These are phyloP conservation scores for Brasenia schreberi DNA, from an alignment of 164 flowering plant species.

Conservation along the genomic window DNA sequence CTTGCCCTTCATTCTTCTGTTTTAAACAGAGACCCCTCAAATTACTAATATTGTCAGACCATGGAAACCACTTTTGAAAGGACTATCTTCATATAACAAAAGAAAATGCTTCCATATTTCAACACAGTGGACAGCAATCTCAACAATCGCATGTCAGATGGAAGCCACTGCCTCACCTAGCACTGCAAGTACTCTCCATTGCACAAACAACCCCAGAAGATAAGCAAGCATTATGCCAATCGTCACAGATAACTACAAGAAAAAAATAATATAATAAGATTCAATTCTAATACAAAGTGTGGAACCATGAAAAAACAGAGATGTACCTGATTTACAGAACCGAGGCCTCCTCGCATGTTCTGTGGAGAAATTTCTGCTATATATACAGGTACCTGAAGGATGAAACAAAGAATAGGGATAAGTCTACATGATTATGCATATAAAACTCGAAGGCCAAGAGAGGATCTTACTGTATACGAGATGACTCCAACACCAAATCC, in stretches of 20 bases:
- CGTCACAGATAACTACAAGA: slow-evolving; percentile 67
- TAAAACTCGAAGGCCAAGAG: not conserved
- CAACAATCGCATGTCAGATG: not conserved
- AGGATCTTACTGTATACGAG: slow-evolving; percentile 41
- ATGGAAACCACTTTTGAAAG: too few species aligned
- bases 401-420: not conserved
- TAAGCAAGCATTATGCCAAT: slow-evolving; percentile 77
- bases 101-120: too few species aligned
- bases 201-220: slow-evolving; percentile 63
- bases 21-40: too few species aligned
- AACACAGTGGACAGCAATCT: too few species aligned
- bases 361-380: slow-evolving; percentile 90
- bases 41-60: too few species aligned
- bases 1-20: too few species aligned
- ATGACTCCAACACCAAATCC: slow-evolving; percentile 75
- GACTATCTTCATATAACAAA: too few species aligned
- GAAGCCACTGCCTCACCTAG: slow-evolving; percentile 32
- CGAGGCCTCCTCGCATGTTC: slow-evolving; percentile 58
- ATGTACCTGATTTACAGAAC: slow-evolving; percentile 59
- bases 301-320: not conserved
- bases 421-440: not conserved
- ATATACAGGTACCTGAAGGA: slow-evolving; percentile 66
- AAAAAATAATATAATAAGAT: not conserved
- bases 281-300: not conserved
- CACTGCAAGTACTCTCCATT: slow-evolving; percentile 73